A percentile compares a stretch with the other conserved stretches of the same genome.
Evolutionary conservation across 2,329 filamentous ascomycete genomes (phyloP).

Genomic region (Scedosporium apiospermum): DNA sequence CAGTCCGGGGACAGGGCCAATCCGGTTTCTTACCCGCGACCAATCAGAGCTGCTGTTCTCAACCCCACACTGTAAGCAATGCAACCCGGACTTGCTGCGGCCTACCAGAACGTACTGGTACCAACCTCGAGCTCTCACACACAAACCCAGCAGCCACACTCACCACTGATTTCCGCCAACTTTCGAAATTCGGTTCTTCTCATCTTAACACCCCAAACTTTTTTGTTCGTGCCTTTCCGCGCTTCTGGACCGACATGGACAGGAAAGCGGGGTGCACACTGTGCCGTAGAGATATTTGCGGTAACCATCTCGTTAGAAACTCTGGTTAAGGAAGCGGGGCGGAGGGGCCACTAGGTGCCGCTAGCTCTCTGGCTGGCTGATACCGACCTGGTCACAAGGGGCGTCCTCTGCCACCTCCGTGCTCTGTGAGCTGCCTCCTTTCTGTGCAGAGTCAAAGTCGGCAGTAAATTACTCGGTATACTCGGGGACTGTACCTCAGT

Average conservation of each 20-base stretch:
- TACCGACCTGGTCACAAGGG: background rate
- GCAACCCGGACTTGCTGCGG: background rate
- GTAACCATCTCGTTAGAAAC: background rate
- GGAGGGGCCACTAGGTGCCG: background rate
- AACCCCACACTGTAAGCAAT: constrained; percentile 2
- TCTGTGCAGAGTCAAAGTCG: background rate
- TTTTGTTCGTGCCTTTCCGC: background rate
- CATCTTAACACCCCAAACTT: background rate
- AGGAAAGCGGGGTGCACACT: background rate
- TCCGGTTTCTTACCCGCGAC: background rate
- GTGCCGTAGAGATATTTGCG: background rate
- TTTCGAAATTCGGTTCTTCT: background rate
- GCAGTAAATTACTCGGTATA: background rate
- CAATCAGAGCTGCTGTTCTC: background rate
- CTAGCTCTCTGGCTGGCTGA: background rate
- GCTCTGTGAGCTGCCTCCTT: background rate
- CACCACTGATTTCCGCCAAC: background rate
- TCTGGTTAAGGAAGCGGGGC: background rate
- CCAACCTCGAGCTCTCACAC: background rate
- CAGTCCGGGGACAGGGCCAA: background rate
- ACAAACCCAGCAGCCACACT: background rate
- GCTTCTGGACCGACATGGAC: background rate
- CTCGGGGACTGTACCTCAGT: background rate
- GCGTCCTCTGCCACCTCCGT: background rate
- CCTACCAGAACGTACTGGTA: background rate